A percentile compares a stretch with the other conserved stretches of the same genome.
Conservation (phyloP, 345 rosid genomes). For the Citrus sp. region DNA sequence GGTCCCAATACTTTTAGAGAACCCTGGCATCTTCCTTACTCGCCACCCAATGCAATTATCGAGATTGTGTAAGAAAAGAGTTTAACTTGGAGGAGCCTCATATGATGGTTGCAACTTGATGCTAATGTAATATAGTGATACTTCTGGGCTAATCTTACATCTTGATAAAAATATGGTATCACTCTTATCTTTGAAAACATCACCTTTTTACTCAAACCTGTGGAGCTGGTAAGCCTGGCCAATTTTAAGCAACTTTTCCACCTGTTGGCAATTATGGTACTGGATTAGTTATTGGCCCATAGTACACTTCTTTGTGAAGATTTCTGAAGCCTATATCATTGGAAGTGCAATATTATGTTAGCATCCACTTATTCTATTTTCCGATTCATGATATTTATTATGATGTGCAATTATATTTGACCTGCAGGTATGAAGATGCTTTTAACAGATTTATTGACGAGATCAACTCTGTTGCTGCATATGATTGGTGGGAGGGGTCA, state of each 20-base stretch:
- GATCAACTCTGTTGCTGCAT: conserved; percentile 94
- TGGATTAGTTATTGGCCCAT: not conserved
- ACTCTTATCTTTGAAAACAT: not conserved
- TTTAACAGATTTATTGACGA: conserved; percentile 95
- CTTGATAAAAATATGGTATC: not conserved
- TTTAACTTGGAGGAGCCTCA: conserved; percentile 3
- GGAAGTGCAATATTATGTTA: conserved; percentile 3
- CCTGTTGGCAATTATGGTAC: not conserved
- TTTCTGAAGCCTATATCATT: conserved; percentile 5
- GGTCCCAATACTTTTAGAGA: conserved; percentile 97
- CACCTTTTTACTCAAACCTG: not conserved
- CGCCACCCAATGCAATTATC: conserved; percentile 85
- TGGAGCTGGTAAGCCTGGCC: not conserved
- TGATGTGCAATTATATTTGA: conserved; percentile 17
- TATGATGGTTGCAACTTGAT: conserved; percentile 17
- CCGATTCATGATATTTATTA: not conserved
- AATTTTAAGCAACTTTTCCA: not conserved
- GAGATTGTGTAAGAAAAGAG: conserved; percentile 81
- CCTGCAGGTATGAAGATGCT: conserved; percentile 91
- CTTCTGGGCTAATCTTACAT: conserved; percentile 14
- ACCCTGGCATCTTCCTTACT: conserved; percentile 98
- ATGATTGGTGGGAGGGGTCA: conserved; percentile 99
- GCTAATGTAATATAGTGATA: conserved; percentile 14
- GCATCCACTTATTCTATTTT: conserved; percentile 9
- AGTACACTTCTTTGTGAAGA: conserved; percentile 2